Percentiles rank a stretch among this genome's conserved stretches.
phyloP scores from a whole-genome alignment of 2,329 filamentous ascomycete species.

The Bipolaris bicolor region DNA sequence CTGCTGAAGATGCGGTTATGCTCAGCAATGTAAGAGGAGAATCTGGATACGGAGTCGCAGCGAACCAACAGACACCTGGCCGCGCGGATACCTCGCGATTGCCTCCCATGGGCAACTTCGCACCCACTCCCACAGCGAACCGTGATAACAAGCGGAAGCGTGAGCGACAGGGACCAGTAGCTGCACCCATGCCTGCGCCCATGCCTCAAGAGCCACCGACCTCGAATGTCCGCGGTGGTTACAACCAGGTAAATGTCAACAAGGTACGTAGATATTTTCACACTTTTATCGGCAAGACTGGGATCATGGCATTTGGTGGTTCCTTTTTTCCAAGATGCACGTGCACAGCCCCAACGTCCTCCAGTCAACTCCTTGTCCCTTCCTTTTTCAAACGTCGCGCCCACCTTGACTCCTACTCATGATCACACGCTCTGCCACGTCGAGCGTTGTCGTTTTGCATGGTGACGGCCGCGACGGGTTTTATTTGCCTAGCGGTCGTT shows the following conservation, averaged over 20 bases:
- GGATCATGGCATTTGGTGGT: constrained; percentile 3
- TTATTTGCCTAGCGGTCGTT: not conserved
- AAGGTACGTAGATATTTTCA: constrained; percentile 35
- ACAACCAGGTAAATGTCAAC: constrained; percentile 36
- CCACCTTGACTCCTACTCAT: not conserved
- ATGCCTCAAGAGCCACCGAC: constrained; percentile 43
- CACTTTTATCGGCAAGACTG: constrained; percentile 6
- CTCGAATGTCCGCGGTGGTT: constrained; percentile 40
- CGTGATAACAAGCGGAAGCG: constrained; percentile 90
- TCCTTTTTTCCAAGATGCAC: constrained; percentile 7
- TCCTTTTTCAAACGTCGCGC: not conserved
- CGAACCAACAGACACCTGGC: constrained; percentile 56
- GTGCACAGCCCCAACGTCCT: constrained; percentile 8
- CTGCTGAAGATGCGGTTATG: constrained; percentile 70
- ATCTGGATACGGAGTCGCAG: constrained; percentile 52
- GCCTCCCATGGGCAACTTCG: constrained; percentile 94
- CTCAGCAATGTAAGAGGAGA: constrained; percentile 69
- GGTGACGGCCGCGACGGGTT: not conserved
- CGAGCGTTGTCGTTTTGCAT: not conserved
- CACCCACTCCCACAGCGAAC: constrained; percentile 78
- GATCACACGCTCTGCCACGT: not conserved
- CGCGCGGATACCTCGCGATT: constrained; percentile 59
- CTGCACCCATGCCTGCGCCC: constrained; percentile 42
- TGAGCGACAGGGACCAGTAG: constrained; percentile 62
- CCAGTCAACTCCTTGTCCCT: not conserved